These are phyloP conservation scores for Thermochaetoides dissita DNA, from an alignment of 2,329 filamentous ascomycete species.

Conservation along the genomic window DNA sequence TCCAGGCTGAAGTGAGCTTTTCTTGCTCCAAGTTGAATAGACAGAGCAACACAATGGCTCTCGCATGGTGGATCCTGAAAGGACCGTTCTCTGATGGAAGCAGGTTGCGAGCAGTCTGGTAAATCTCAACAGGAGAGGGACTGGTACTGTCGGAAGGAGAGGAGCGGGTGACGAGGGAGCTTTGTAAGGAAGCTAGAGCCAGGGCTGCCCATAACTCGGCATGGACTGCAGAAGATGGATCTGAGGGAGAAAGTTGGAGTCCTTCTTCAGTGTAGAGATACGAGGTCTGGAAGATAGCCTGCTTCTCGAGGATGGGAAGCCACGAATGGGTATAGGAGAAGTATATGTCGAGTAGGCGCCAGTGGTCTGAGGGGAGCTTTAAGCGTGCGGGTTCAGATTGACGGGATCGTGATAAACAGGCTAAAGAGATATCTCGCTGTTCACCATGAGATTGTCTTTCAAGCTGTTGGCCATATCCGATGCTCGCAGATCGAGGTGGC, in stretches of 20 bases:
- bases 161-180: too few species aligned
- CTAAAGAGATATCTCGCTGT: too few species aligned
- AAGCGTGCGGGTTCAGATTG: background rate
- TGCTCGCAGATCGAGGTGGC: background rate
- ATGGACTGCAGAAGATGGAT: conserved; percentile 27
- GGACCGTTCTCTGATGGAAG: conserved; percentile 34
- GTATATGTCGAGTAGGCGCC: conserved; percentile 54
- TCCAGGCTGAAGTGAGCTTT: conserved; percentile 45
- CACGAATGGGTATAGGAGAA: conserved; percentile 64
- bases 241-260: conserved; percentile 11
- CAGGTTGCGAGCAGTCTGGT: conserved; percentile 33
- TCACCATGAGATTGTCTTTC: too few species aligned
- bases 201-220: conserved; percentile 48
- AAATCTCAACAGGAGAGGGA: conserved; percentile 28
- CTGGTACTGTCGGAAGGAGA: too few species aligned
- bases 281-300: conserved; percentile 39
- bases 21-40: conserved; percentile 48
- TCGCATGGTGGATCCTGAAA: conserved; percentile 37
- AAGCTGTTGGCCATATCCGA: background rate
- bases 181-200: conserved; percentile 34
- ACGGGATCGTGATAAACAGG: background rate
- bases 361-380: conserved; percentile 38
- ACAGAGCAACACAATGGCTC: conserved; percentile 43
- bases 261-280: conserved; percentile 25
- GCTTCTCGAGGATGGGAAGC: conserved; percentile 60